These are phyloP conservation scores for Mortierella antarctica DNA, from an alignment of 192 early-diverging fungal genomes.

Conservation along the genomic window DNA sequence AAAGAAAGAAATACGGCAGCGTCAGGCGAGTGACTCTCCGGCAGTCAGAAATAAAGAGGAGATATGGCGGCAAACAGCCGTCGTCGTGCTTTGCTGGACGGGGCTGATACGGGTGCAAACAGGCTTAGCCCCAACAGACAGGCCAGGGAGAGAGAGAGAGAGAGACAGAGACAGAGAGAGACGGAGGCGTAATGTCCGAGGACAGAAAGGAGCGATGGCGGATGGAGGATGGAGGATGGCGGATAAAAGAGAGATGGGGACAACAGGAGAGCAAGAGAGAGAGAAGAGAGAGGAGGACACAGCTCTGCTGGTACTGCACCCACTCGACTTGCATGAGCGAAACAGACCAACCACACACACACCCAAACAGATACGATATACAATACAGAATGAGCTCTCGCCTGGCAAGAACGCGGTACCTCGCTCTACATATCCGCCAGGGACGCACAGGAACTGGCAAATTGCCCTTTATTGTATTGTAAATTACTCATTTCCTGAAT, in stretches of 20 bases:
- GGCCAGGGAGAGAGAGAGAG: background rate
- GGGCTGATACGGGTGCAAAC: background rate
- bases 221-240: background rate
- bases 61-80: too few species aligned
- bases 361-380: too few species aligned
- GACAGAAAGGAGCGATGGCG: background rate
- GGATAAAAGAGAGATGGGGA: background rate
- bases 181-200: background rate
- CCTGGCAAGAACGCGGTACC: too few species aligned
- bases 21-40: background rate
- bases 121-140: too few species aligned
- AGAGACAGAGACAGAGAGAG: background rate
- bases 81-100: background rate
- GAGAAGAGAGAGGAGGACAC: background rate
- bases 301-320: too few species aligned
- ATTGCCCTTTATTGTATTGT: too few species aligned
- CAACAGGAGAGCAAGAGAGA: slow-evolving; percentile 1
- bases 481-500: too few species aligned
- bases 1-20: background rate
- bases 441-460: too few species aligned
- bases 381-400: too few species aligned
- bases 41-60: background rate
- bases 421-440: too few species aligned
- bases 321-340: too few species aligned
- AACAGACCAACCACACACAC: too few species aligned